Evolutionary conservation across 441 rosid species (phyloP), one percentile per base, ranked within the genome.

Genomic region (Populus tomentosa): DNA sequence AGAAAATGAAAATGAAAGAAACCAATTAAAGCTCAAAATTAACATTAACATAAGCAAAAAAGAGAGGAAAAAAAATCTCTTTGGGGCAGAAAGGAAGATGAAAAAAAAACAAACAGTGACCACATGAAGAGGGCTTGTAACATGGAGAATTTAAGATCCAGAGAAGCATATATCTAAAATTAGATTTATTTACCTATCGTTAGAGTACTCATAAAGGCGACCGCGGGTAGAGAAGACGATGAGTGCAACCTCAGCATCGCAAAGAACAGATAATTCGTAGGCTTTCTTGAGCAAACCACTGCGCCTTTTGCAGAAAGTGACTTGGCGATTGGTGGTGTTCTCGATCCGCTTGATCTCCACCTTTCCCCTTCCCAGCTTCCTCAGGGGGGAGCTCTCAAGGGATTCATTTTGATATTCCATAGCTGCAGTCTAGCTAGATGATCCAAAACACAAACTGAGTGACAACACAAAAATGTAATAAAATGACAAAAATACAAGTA

Each of bases 291-390:
- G 97, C 87, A 95, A 81, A 74, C 99, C 99, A 82, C 91, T 93
- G 70, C 99, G 87, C 71, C 99, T 84, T 85, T 95, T 95, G 84
- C 99, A 95, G 84, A 95, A 95, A 78, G 99, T 95, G 3, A 95
- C 99, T 86, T 95, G 99, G 38, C 99, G 94, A 81, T 93, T 95
- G 0, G 98, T 93, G 3, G 98, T 95, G 93, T 95, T 95, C 79
- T 95, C 99, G 90, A 95, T 95, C 95, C 99, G 89, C 89, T 95
- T 95, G 92, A 95, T 95, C 88, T 91, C 99, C 83, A 95, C 94
- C 92, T 95, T 95, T 70, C 99, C 99, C 82, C 99, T 92, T 2
- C 98, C 99, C 56, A 86, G 80, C 82, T 88, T 93, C 85, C 90
- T 92, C 94, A 81, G 86, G 13, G 92, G 87, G 59, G 93, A 89